Evolutionary conservation across 371 early-diverging fungal genomes (phyloP).

Genomic region (Apophysomyces sp.): DNA sequence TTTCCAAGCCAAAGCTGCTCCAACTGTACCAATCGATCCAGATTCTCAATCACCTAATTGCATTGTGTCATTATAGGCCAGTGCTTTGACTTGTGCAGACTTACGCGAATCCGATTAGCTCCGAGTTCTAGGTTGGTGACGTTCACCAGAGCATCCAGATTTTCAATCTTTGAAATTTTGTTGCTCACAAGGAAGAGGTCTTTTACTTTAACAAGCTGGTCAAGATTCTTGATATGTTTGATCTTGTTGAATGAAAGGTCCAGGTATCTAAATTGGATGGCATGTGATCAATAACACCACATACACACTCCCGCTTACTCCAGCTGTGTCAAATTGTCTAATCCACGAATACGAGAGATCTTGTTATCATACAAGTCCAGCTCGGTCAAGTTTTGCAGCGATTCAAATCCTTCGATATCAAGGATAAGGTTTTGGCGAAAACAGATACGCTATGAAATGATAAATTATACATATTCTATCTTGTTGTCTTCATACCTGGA

Average conservation of each 20-base stretch:
- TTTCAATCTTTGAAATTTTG: slow-evolving; percentile 76
- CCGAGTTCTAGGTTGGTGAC: slow-evolving; percentile 90
- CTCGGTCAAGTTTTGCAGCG: slow-evolving; percentile 71
- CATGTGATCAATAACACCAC: too few species aligned
- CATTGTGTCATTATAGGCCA: not conserved
- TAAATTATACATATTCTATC: not conserved
- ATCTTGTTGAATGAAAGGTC: slow-evolving; percentile 95
- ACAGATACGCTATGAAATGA: slow-evolving; percentile 60
- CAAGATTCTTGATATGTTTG: slow-evolving; percentile 67
- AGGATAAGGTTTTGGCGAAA: slow-evolving; percentile 89
- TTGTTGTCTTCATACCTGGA: slow-evolving; percentile 50
- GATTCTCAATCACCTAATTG: slow-evolving; percentile 74
- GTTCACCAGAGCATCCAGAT: slow-evolving; percentile 63
- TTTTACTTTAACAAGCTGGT: slow-evolving; percentile 51
- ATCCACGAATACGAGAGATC: slow-evolving; percentile 71
- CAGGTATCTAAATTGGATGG: slow-evolving; percentile 54
- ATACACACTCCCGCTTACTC: slow-evolving; percentile 43
- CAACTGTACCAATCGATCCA: slow-evolving; percentile 77
- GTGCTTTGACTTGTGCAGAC: not conserved
- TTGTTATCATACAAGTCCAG: slow-evolving; percentile 97
- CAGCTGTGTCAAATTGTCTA: slow-evolving; percentile 61
- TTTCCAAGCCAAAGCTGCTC: slow-evolving; percentile 95
- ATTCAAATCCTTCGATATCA: slow-evolving; percentile 69
- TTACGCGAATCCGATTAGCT: slow-evolving; percentile 88
- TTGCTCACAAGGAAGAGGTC: slow-evolving; percentile 86